Conservation (phyloP, 495 filamentous ascomycete genomes). For the Tuber melanosporum region DNA sequence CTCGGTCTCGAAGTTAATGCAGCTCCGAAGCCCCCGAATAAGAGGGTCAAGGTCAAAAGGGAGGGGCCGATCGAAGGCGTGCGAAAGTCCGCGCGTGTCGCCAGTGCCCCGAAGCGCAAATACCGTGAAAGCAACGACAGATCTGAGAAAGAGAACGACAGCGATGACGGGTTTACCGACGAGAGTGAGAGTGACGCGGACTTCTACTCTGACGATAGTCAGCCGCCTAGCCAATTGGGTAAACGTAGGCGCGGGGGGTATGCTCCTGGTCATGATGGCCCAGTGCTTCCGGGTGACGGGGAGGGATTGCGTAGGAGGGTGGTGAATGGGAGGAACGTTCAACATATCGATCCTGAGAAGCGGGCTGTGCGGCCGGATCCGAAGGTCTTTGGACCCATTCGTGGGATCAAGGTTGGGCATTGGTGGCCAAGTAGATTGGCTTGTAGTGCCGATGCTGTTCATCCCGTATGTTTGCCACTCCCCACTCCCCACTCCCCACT, state of each 20-base stretch:
- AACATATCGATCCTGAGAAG: constrained; percentile 15
- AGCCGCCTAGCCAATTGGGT: background rate
- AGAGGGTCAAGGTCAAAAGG: constrained; percentile 16
- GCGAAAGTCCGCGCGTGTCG: constrained; percentile 28
- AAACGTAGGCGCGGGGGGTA: constrained; percentile 5
- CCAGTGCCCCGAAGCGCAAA: background rate
- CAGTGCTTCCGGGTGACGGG: constrained; percentile 3
- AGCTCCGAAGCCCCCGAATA: background rate
- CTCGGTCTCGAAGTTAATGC: constrained; percentile 28
- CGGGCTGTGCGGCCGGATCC: constrained; percentile 17
- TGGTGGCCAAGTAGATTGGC: constrained; percentile 36
- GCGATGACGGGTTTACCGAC: background rate
- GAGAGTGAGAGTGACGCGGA: constrained; percentile 7
- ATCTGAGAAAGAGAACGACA: constrained; percentile 6
- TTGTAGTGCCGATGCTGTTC: constrained; percentile 28
- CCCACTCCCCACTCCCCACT: background rate
- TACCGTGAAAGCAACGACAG: background rate
- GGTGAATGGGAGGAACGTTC: constrained; percentile 23
- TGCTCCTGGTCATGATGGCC: background rate
- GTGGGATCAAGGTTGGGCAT: constrained; percentile 25
- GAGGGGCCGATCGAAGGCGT: background rate
- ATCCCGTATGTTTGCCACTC: constrained; percentile 14
- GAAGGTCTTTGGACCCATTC: constrained; percentile 31
- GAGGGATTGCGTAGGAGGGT: constrained; percentile 14
- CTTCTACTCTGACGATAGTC: background rate